phyloP scores from a whole-genome alignment of 2,329 filamentous ascomycete genomes.

The Tricladium varicosporioides region DNA sequence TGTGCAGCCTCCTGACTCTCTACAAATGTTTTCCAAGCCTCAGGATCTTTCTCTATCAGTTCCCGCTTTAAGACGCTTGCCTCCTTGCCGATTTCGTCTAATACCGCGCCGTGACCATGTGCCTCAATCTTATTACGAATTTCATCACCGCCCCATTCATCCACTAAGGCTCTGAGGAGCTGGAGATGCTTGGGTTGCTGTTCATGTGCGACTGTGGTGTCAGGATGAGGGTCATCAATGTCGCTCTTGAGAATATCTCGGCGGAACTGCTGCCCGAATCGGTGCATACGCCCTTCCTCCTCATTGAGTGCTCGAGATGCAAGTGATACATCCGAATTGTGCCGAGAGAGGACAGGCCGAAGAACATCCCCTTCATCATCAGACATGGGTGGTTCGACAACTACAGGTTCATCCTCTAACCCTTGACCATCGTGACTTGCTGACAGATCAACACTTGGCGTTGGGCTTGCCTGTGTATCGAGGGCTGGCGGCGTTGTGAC shows the following conservation, averaged over 20 bases:
- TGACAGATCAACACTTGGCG: slow-evolving; percentile 12
- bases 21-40: slow-evolving; percentile 62
- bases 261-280: slow-evolving; percentile 64
- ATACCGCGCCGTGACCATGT: slow-evolving; percentile 52
- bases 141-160: slow-evolving; percentile 59
- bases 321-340: slow-evolving; percentile 66
- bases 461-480: slow-evolving; percentile 14
- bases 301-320: slow-evolving; percentile 62
- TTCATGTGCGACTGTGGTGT: slow-evolving; percentile 43
- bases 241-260: slow-evolving; percentile 55
- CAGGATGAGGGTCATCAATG: slow-evolving; percentile 20
- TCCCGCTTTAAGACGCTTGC: slow-evolving; percentile 40
- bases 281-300: slow-evolving; percentile 70
- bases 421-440: slow-evolving; percentile 13
- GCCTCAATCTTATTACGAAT: slow-evolving; percentile 51
- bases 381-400: slow-evolving; percentile 32
- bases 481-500: slow-evolving; percentile 21
- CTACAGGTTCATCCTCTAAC: slow-evolving; percentile 24
- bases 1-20: slow-evolving; percentile 51
- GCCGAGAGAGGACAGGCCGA: slow-evolving; percentile 49
- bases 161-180: slow-evolving; percentile 60
- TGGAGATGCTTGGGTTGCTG: slow-evolving; percentile 32
- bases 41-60: slow-evolving; percentile 60
- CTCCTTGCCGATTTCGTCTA: slow-evolving; percentile 55
- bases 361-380: slow-evolving; percentile 39